Conservation (phyloP, 345 rosid species). For the Eutrema yunnanense region DNA sequence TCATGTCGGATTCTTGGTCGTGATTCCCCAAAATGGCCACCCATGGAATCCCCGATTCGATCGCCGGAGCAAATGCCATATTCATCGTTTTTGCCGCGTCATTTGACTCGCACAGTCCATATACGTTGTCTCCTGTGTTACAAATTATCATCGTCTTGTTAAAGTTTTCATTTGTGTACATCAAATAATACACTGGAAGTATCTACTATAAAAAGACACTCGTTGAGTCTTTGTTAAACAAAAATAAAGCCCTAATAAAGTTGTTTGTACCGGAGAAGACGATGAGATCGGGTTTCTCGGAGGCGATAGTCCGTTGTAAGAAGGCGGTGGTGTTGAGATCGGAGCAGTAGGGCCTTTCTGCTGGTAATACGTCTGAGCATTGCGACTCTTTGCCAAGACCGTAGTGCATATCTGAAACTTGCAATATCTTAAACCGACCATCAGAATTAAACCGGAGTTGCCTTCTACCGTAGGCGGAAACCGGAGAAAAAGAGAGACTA, state of each 20-base stretch:
- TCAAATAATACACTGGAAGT: too few species aligned
- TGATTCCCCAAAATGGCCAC: constrained; percentile 87
- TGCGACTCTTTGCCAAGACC: constrained; percentile 57
- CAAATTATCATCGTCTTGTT: too few species aligned
- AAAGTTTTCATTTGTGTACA: too few species aligned
- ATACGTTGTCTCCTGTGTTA: constrained; percentile 68
- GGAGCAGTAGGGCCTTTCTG: constrained; percentile 50
- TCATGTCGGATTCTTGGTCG: constrained; percentile 74
- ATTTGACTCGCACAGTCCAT: constrained; percentile 44
- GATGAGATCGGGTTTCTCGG: constrained; percentile 77
- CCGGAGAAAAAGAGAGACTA: constrained; percentile 1
- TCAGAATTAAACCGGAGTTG: constrained; percentile 44
- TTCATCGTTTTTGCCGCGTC: constrained; percentile 64
- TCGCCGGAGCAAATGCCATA: constrained; percentile 74
- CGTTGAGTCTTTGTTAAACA: not conserved
- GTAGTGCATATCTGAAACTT: constrained; percentile 92
- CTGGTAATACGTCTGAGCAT: constrained; percentile 48
- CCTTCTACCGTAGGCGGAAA: constrained; percentile 17
- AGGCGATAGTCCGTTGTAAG: constrained; percentile 55
- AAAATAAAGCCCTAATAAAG: not conserved
- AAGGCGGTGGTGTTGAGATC: constrained; percentile 89
- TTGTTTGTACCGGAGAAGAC: constrained; percentile 68
- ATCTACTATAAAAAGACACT: too few species aligned
- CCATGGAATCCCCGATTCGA: constrained; percentile 77
- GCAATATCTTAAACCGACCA: constrained; percentile 82